Evolutionary conservation across 306 rosid species (phyloP).

Genomic region (Cucurbita ficifolia): DNA sequence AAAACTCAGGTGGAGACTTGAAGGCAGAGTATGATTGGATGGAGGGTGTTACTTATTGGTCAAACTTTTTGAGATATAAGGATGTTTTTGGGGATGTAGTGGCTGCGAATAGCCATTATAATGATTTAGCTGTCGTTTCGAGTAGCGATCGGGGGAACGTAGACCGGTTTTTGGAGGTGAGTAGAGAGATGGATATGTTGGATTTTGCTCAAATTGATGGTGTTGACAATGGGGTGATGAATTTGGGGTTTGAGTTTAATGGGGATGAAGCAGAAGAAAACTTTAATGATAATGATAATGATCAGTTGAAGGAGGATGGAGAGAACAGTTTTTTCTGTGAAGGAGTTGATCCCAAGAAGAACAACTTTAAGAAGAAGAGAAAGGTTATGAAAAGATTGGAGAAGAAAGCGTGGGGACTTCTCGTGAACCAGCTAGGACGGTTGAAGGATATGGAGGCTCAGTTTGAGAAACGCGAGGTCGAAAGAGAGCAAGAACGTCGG

Average conservation of each 20-base stretch:
- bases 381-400: slow-evolving; percentile 50
- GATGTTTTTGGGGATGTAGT: slow-evolving; percentile 85
- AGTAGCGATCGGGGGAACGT: slow-evolving; percentile 41
- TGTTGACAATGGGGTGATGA: slow-evolving; percentile 69
- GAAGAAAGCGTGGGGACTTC: slow-evolving; percentile 60
- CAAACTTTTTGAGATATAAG: slow-evolving; percentile 84
- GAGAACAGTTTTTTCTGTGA: slow-evolving; percentile 61
- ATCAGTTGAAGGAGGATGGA: slow-evolving; percentile 39
- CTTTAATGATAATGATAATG: slow-evolving; percentile 50
- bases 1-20: slow-evolving; percentile 27
- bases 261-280: slow-evolving; percentile 67
- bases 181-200: slow-evolving; percentile 51
- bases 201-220: slow-evolving; percentile 71
- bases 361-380: slow-evolving; percentile 37
- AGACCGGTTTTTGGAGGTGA: slow-evolving; percentile 32
- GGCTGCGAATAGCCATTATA: slow-evolving; percentile 27
- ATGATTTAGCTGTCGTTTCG: slow-evolving; percentile 30
- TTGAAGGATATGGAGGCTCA: slow-evolving; percentile 66
- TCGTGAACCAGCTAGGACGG: slow-evolving; percentile 47
- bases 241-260: slow-evolving; percentile 74
- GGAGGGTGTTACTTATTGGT: slow-evolving; percentile 82
- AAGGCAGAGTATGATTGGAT: slow-evolving; percentile 77
- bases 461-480: slow-evolving; percentile 65
- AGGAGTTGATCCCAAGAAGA: slow-evolving; percentile 50
- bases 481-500: slow-evolving; percentile 63